These are phyloP conservation scores for Solanum aculeatissimum DNA, from an alignment of 305 asterid genomes.

Conservation along the genomic window DNA sequence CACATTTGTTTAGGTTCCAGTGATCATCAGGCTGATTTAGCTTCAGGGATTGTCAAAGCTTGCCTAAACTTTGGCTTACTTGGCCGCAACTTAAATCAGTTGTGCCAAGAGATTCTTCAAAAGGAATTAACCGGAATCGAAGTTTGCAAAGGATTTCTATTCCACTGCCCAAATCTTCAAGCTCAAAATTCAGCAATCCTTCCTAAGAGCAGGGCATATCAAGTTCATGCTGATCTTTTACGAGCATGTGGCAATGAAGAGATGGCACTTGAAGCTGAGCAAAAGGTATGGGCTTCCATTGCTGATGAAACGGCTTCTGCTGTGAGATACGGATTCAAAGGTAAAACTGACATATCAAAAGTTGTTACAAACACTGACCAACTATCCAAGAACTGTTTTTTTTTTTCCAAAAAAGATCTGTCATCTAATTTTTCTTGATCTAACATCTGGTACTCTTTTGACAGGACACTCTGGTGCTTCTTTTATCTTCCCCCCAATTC, in stretches of 20 bases:
- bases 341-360: conserved; percentile 16
- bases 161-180: conserved; percentile 40
- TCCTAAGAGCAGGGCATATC: conserved; percentile 87
- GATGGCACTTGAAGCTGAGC: conserved; percentile 55
- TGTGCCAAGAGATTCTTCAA: conserved; percentile 78
- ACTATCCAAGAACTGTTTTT: background rate
- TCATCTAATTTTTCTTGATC: background rate
- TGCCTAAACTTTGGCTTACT: conserved; percentile 82
- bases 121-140: conserved; percentile 46
- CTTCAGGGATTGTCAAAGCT: conserved; percentile 66
- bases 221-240: conserved; percentile 80
- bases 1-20: conserved; percentile 71
- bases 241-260: conserved; percentile 50
- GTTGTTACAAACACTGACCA: background rate
- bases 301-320: conserved; percentile 93
- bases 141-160: conserved; percentile 51
- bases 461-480: background rate
- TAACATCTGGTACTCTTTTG: background rate
- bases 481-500: background rate
- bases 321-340: conserved; percentile 77
- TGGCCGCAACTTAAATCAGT: conserved; percentile 70
- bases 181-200: conserved; percentile 69
- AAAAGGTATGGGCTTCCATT: conserved; percentile 72
- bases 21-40: conserved; percentile 80
- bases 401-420: background rate